A percentile compares a stretch with the other conserved stretches of the same genome.
Evolutionary conservation across 306 rosid genomes (phyloP).

Genomic region (Astragalus glycyphyllos): DNA sequence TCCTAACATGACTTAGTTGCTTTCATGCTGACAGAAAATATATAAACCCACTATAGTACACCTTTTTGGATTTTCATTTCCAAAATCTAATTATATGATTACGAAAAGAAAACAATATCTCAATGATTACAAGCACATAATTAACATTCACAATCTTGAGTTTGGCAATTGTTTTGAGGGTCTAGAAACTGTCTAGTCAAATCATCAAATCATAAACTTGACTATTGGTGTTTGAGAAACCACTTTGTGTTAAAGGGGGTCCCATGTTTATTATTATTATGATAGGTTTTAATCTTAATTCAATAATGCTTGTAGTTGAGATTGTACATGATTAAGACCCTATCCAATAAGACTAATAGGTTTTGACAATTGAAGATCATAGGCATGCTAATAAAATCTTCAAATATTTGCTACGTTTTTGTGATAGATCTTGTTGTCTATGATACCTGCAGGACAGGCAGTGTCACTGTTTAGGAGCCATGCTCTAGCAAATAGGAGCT

Average conservation of each 20-base stretch:
- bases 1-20: slow-evolving; percentile 35
- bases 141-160: slow-evolving; percentile 32
- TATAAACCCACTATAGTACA: slow-evolving; percentile 39
- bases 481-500: not conserved
- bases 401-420: slow-evolving; percentile 10
- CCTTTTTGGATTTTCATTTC: not conserved
- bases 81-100: slow-evolving; percentile 27
- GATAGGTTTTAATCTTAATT: slow-evolving; percentile 11
- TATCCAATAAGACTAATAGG: slow-evolving; percentile 17
- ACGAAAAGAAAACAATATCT: slow-evolving; percentile 5
- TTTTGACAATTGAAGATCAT: slow-evolving; percentile 27
- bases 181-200: slow-evolving; percentile 38
- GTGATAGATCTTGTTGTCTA: slow-evolving; percentile 47
- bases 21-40: slow-evolving; percentile 38
- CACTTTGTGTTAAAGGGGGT: slow-evolving; percentile 28
- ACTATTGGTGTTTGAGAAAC: slow-evolving; percentile 17
- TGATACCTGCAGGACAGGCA: slow-evolving; percentile 42
- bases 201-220: slow-evolving; percentile 33
- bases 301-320: slow-evolving; percentile 33
- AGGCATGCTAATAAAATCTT: slow-evolving; percentile 44
- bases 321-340: slow-evolving; percentile 33
- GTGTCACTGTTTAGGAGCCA: slow-evolving; percentile 16
- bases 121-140: not conserved
- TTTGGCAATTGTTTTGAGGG: slow-evolving; percentile 43
- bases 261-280: slow-evolving; percentile 8